A percentile compares a stretch with the other conserved stretches of the same genome.
Conservation (phyloP, 495 filamentous ascomycete species). For the Xylaria palmicola region DNA sequence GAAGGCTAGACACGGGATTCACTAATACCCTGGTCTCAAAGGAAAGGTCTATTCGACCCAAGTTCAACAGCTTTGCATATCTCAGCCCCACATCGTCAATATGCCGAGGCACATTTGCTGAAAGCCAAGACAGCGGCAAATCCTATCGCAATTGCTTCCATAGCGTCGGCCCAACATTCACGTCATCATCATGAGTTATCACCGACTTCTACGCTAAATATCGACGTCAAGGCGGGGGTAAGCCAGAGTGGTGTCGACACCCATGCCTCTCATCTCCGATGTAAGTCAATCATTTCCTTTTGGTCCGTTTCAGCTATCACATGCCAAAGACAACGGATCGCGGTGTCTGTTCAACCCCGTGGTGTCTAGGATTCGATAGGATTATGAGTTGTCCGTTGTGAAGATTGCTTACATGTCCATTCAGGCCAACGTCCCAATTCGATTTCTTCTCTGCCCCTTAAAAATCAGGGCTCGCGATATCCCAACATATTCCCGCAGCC, state of each 20-base stretch:
- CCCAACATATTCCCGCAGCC: conserved; percentile 30
- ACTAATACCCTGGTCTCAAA: conserved; percentile 29
- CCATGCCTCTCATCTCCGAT: conserved; percentile 62
- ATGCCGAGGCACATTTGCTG: conserved; percentile 39
- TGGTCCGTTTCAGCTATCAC: conserved; percentile 21
- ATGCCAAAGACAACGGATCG: conserved; percentile 23
- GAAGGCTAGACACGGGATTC: background rate
- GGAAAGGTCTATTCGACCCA: conserved; percentile 41
- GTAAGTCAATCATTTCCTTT: conserved; percentile 41
- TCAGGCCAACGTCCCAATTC: conserved; percentile 32
- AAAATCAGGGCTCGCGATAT: conserved; percentile 32
- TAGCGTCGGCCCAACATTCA: conserved; percentile 17
- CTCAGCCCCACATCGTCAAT: conserved; percentile 25
- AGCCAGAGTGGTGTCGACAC: conserved; percentile 27
- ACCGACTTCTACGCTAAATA: conserved; percentile 28
- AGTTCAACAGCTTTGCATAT: conserved; percentile 20
- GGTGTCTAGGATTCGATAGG: background rate
- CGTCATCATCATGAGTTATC: conserved; percentile 30
- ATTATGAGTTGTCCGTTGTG: conserved; percentile 9
- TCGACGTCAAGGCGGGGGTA: conserved; percentile 28
- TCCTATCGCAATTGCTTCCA: conserved; percentile 30
- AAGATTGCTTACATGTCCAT: conserved; percentile 30
- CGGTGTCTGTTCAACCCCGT: conserved; percentile 4
- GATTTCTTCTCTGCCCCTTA: conserved; percentile 26
- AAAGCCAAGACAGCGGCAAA: conserved; percentile 36